Conservation (phyloP, 139 green algal genomes). For the Prasinococcaceae sp. region DNA sequence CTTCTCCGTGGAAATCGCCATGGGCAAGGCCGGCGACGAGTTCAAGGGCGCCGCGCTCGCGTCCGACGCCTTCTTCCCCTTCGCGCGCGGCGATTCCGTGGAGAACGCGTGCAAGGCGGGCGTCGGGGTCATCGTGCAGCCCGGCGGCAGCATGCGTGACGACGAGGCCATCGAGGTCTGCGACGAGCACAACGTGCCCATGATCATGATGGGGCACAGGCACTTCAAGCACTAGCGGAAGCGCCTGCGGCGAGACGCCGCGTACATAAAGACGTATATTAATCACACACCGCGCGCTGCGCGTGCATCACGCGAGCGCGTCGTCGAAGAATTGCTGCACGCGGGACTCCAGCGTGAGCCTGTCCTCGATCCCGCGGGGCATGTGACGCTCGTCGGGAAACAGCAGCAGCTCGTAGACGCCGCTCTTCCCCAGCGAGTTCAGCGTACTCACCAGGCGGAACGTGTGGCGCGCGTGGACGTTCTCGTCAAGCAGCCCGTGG, state of each 20-base stretch:
- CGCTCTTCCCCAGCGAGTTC: slow-evolving; percentile 4
- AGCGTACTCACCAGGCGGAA: slow-evolving; percentile 22
- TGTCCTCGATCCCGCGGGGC: slow-evolving; percentile 22
- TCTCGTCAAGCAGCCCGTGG: slow-evolving; percentile 38
- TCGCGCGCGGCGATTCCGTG: slow-evolving; percentile 88
- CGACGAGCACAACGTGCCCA: slow-evolving; percentile 93
- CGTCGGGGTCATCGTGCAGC: slow-evolving; percentile 87
- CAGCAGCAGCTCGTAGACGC: slow-evolving; percentile 25
- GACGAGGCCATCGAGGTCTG: slow-evolving; percentile 88
- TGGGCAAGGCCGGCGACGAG: slow-evolving; percentile 86
- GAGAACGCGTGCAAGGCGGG: slow-evolving; percentile 91
- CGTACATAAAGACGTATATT: too few species aligned
- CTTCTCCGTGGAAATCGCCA: slow-evolving; percentile 77
- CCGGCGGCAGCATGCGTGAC: slow-evolving; percentile 84
- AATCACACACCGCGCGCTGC: too few species aligned
- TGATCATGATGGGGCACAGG: slow-evolving; percentile 78
- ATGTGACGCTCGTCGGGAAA: slow-evolving; percentile 35
- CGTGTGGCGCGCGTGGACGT: slow-evolving; percentile 34
- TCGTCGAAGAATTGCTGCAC: slow-evolving; percentile 23
- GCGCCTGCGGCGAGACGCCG: too few species aligned
- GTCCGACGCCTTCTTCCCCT: slow-evolving; percentile 97
- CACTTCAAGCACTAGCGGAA: slow-evolving; percentile 99
- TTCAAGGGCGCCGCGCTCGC: slow-evolving; percentile 74
- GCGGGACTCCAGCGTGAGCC: slow-evolving; percentile 30
- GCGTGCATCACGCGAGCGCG: too few species aligned